Percentiles rank a stretch among this genome's conserved stretches.
phyloP scores from a whole-genome alignment of 164 flowering plant genomes.

The Pachysandra terminalis region DNA sequence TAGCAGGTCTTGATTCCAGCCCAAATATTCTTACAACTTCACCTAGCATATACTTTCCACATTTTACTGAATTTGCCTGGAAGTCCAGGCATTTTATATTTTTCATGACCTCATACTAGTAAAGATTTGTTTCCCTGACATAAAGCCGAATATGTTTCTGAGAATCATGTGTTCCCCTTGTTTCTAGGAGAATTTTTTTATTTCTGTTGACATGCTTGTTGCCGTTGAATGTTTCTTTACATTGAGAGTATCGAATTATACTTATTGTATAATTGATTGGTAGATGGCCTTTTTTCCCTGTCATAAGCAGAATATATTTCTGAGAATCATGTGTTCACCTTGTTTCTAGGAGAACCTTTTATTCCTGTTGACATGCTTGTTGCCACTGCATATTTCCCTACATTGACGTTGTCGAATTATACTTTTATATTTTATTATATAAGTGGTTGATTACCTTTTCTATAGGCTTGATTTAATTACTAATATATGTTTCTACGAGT shows the following conservation, averaged over 20 bases:
- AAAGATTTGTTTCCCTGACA: neutral
- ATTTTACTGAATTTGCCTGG: neutral
- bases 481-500: too few relatives aligned
- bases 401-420: neutral
- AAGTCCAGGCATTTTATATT: neutral
- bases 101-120: neutral
- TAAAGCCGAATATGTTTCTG: neutral
- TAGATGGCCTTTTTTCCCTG: too few relatives aligned
- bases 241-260: too few relatives aligned
- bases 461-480: too few relatives aligned
- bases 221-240: neutral
- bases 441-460: too few relatives aligned
- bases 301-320: neutral
- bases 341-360: neutral
- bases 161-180: neutral
- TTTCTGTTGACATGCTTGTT: neutral
- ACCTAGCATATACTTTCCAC: neutral
- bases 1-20: too few relatives aligned
- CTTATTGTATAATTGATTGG: neutral
- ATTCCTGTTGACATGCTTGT: neutral
- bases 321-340: neutral
- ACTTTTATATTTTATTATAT: too few relatives aligned
- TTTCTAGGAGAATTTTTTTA: neutral
- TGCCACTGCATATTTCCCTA: neutral
- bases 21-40: neutral